Conservation (phyloP, 1,284 basidiomycete species). For the Naganishia albida region DNA sequence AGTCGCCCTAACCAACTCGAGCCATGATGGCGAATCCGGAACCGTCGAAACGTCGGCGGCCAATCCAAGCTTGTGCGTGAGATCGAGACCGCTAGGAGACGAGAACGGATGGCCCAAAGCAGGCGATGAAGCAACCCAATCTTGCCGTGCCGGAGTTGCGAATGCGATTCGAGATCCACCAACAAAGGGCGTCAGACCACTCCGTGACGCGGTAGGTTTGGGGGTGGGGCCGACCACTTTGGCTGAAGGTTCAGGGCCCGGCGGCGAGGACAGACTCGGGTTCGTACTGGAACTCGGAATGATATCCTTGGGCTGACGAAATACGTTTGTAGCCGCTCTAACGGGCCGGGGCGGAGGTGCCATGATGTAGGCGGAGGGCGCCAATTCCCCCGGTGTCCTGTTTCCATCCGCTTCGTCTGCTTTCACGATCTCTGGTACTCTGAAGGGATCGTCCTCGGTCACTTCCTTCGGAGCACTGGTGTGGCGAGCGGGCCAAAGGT, state of each 20-base stretch:
- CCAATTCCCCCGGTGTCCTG: conserved; percentile 7
- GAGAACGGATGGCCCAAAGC: conserved; percentile 27
- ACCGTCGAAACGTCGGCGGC: conserved; percentile 31
- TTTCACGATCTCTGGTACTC: conserved; percentile 5
- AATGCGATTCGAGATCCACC: conserved; percentile 9
- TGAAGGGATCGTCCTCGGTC: conserved; percentile 27
- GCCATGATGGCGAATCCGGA: conserved; percentile 34
- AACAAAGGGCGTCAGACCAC: conserved; percentile 4
- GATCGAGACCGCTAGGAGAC: conserved; percentile 33
- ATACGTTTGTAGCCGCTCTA: neutral
- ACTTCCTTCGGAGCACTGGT: neutral
- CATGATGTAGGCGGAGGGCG: conserved; percentile 23
- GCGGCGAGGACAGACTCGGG: conserved; percentile 20
- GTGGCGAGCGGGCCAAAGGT: conserved; percentile 16
- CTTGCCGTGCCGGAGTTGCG: conserved; percentile 27
- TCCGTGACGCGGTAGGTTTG: conserved; percentile 16
- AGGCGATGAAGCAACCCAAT: conserved; percentile 16
- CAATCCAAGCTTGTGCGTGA: conserved; percentile 35
- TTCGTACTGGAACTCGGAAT: conserved; percentile 19
- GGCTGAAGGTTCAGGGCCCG: neutral
- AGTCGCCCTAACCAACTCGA: conserved; percentile 34
- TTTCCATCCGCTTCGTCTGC: neutral
- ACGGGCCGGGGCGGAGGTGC: conserved; percentile 15
- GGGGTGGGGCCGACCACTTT: conserved; percentile 14
- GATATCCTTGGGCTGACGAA: conserved; percentile 22